phyloP scores from a whole-genome alignment of 2,329 filamentous ascomycete genomes.

The Rutstroemia sp. region DNA sequence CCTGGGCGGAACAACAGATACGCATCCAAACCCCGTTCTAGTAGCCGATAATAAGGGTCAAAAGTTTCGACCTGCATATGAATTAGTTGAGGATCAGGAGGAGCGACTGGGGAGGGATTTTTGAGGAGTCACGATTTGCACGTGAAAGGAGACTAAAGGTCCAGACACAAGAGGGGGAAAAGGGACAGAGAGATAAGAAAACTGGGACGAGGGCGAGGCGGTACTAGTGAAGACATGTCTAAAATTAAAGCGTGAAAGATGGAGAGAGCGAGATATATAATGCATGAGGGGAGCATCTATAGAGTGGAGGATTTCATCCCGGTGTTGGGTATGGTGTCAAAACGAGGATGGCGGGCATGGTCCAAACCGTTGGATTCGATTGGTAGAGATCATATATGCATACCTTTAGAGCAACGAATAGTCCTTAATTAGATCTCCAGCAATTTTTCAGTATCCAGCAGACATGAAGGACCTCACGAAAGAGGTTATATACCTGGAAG shows the following conservation, averaged over 20 bases:
- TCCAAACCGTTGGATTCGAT: no score
- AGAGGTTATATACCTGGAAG: no score
- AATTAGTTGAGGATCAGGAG: constrained; percentile 65
- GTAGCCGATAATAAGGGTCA: constrained; percentile 31
- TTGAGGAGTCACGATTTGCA: constrained; percentile 18
- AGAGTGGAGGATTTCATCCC: no score
- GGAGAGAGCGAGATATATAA: no score
- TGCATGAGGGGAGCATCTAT: no score
- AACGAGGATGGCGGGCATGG: no score
- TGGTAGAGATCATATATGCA: no score
- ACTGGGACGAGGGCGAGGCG: background rate
- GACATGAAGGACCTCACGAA: no score
- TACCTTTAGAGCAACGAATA: no score
- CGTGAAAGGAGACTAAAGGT: background rate
- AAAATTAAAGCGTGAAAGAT: background rate
- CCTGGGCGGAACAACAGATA: constrained; percentile 84
- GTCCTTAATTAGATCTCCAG: no score
- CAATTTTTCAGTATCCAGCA: no score
- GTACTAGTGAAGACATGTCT: background rate
- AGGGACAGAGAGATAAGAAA: background rate
- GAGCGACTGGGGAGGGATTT: constrained; percentile 70
- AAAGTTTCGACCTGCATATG: constrained; percentile 65
- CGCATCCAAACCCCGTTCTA: constrained; percentile 77
- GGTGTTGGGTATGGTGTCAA: no score
- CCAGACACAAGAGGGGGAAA: background rate